Evolutionary conservation across 2,329 filamentous ascomycete species (phyloP), one percentile per base, ranked within the genome.

Genomic region (Talaromyces sp.): DNA sequence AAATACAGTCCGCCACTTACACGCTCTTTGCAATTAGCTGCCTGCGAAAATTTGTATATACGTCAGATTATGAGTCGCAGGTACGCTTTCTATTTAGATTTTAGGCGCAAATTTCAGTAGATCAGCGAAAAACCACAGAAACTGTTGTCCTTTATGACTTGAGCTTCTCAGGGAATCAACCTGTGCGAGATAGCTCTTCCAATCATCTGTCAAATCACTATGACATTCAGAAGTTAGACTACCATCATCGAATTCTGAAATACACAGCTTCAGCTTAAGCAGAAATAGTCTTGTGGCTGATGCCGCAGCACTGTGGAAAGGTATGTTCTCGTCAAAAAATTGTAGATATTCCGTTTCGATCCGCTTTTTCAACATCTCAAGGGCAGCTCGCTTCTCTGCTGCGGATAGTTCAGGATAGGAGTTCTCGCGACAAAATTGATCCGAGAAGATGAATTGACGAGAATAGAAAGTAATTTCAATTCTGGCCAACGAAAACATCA

Each of bases 401-500:
- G 52, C 19, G 2, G 60, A 62, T 27, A 66, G 11, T 14, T 54
- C 24, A 1, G 58, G 56, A 55, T 69, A 66, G 2, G 46, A 43
- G n/a, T 69, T 68, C 11, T 61, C 59, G 4, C 29, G 35, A 21
- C 56, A 62, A 17, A 69, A 69, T 7, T 60, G 57, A 3, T 63
- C 58, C 0, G 66, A 65, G 50, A 70, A 70, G 2, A 68, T 41
- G 3, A 67, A 59, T 24, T 62, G 65, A 12, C 67, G 64, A 3
- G 63, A 62, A 26, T 67, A 65, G 31, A 62, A 62, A 29, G 64
- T 65, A 8, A 61, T 57, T 26, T 67, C 63, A 31, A 68, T 65
- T 17, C 65, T 62, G 27, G 63, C 59, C 14, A 70, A 51, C 27
- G 54, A 69, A 48, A 67, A 68, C 6, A 65, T 26, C 63, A 72